phyloP scores from a whole-genome alignment of 768 basidiomycete genomes.

The Sistotremastrum suecicum region DNA sequence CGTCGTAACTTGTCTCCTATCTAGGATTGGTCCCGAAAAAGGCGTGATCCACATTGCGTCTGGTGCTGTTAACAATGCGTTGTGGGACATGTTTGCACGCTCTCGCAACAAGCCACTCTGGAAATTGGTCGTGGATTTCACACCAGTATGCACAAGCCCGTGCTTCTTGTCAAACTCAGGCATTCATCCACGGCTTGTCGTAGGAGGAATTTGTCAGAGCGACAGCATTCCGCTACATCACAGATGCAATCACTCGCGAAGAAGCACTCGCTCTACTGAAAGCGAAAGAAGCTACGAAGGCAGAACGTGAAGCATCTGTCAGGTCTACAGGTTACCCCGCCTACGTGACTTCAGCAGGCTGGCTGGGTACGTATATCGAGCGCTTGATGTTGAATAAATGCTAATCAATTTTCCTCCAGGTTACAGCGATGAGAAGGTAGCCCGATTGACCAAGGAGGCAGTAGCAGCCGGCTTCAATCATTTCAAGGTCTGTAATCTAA shows the following conservation, averaged over 20 bases:
- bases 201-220: constrained; percentile 71
- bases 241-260: constrained; percentile 83
- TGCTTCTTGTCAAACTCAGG: not conserved
- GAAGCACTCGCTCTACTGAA: constrained; percentile 79
- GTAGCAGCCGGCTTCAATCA: constrained; percentile 86
- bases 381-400: not conserved
- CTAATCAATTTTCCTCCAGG: constrained; percentile 24
- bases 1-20: not conserved
- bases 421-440: constrained; percentile 87
- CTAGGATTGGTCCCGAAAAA: constrained; percentile 86
- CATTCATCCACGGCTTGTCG: not conserved
- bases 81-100: constrained; percentile 90
- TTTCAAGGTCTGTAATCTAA: constrained; percentile 47
- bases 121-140: constrained; percentile 89
- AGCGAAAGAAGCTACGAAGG: constrained; percentile 61
- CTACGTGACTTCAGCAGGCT: constrained; percentile 87
- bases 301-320: constrained; percentile 64
- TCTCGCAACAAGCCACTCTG: constrained; percentile 75
- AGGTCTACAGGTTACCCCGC: constrained; percentile 61
- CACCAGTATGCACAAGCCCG: constrained; percentile 33
- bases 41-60: constrained; percentile 89
- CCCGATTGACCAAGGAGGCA: constrained; percentile 74
- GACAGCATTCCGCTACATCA: constrained; percentile 78
- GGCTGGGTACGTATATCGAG: constrained; percentile 44
- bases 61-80: constrained; percentile 78